Evolutionary conservation across 371 early-diverging fungal species (phyloP), one percentile per base, ranked within the genome.

Genomic region (Conidiobolus incongruus): DNA sequence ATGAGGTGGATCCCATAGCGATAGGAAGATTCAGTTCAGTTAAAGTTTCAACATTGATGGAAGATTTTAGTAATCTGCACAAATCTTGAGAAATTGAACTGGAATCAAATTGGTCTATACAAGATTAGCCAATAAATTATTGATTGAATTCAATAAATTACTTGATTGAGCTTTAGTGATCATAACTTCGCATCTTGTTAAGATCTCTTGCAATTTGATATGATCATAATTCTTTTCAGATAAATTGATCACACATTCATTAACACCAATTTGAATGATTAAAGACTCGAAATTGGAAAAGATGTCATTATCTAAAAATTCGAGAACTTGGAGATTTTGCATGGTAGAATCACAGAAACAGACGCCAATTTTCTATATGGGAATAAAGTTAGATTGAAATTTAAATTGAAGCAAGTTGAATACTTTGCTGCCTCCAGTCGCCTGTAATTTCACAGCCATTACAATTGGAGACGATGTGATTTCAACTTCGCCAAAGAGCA

Each of bases 221-320:
- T 68, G 50, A 34, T 86, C 86, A 40, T 76, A 68, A 45, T 75
- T 75, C 35, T 62, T 65, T 21, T 53, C 56, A 6, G 54, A 52
- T 33, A 72, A 66, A 2, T 62, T 50, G 15, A 89, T 50, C 11
- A 92, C 50, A 44, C 90, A 89, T 52, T 95, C 95, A 47, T 85
- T 88, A 32, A 84, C 86, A 22, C 81, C 80, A 34, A 88, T 65
- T 58, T 91, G 93, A 48, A 92, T 81, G 30, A 82, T 61, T 19
- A 92, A 60, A 1, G 92, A 77, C 68, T 94, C 92, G 37, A 92
- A 68, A 53, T 90, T 90, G 3, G 87, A 77, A 49, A 77, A 90
- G 1, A 81, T 62, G 30, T 91, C 89, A 51, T 81, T 86, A 60
- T 95, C 96, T 19, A 81, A 55, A 54, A 93, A 91, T 55, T 93